A percentile compares a stretch with the other conserved stretches of the same genome.
Evolutionary conservation across 139 green algal species (phyloP).

Genomic region (Edaphochlamys debaryana): DNA sequence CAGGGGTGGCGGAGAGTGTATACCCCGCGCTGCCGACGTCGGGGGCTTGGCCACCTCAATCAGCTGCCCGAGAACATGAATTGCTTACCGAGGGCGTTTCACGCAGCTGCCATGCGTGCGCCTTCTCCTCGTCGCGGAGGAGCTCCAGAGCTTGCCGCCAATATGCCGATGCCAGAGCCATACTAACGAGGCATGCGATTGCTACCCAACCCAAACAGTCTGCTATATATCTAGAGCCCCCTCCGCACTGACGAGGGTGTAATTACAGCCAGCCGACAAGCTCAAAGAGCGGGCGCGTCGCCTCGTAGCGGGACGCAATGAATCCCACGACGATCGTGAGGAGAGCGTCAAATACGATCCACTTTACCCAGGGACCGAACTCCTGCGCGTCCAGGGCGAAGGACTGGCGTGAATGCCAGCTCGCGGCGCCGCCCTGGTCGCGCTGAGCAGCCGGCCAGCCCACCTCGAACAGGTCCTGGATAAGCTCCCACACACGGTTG

Average conservation of each 20-base stretch:
- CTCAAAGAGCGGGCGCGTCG: slow-evolving; percentile 26
- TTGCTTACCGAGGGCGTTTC: slow-evolving; percentile 12
- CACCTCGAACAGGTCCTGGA: slow-evolving; percentile 38
- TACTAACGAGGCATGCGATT: neutral
- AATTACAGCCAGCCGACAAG: slow-evolving; percentile 30
- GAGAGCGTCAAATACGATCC: slow-evolving; percentile 23
- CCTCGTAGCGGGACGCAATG: slow-evolving; percentile 26
- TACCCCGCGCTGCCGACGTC: too few species aligned
- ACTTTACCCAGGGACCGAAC: slow-evolving; percentile 37
- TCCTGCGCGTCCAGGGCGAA: neutral
- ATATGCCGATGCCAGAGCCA: neutral
- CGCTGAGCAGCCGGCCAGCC: neutral
- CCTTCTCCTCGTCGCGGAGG: neutral
- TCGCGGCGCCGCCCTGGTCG: neutral
- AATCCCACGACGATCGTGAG: slow-evolving; percentile 17
- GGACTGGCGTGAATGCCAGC: neutral
- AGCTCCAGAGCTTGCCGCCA: neutral
- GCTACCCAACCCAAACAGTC: neutral
- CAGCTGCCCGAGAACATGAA: too few species aligned
- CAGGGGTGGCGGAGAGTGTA: too few species aligned
- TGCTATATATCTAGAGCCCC: neutral
- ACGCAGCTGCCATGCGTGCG: slow-evolving; percentile 16
- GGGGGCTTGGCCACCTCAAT: too few species aligned
- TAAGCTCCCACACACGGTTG: slow-evolving; percentile 15
- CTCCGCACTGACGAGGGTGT: neutral